These are phyloP conservation scores for Talaromyces sp. DNA, from an alignment of 2,329 filamentous ascomycete genomes.

Conservation along the genomic window DNA sequence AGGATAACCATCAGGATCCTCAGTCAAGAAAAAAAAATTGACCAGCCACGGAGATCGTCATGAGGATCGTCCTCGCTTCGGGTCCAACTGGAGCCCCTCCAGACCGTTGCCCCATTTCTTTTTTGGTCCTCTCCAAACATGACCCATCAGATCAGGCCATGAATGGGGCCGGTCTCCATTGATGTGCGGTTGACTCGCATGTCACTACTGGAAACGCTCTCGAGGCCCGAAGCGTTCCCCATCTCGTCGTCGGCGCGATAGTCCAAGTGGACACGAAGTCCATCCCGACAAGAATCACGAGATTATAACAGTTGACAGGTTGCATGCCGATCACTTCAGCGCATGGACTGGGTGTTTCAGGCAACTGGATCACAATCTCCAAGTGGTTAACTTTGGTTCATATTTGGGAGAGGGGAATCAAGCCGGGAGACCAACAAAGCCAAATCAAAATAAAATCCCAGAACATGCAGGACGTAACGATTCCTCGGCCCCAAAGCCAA, in stretches of 20 bases:
- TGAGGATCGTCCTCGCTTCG: constrained; percentile 21
- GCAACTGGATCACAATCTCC: constrained; percentile 9
- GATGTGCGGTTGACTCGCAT: not conserved
- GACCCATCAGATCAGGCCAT: constrained; percentile 6
- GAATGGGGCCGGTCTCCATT: not conserved
- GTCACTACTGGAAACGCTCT: not conserved
- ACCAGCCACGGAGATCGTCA: constrained; percentile 12
- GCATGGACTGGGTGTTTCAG: constrained; percentile 22
- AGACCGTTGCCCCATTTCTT: constrained; percentile 15
- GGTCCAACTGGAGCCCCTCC: constrained; percentile 7
- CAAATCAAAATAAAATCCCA: not conserved
- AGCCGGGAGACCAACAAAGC: no score
- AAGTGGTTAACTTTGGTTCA: not conserved
- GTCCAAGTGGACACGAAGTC: not conserved
- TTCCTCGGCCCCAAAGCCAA: not conserved
- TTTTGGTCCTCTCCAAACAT: not conserved
- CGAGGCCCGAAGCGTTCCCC: not conserved
- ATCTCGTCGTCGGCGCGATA: not conserved
- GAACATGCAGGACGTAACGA: not conserved
- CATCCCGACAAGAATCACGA: not conserved
- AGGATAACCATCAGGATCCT: no score
- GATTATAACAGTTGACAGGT: constrained; percentile 2
- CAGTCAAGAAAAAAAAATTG: not conserved
- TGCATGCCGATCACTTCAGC: constrained; percentile 19
- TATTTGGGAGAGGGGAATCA: not conserved